These are phyloP conservation scores for Diaporthe aspalathi DNA, from an alignment of 2,329 filamentous ascomycete genomes.

Conservation along the genomic window DNA sequence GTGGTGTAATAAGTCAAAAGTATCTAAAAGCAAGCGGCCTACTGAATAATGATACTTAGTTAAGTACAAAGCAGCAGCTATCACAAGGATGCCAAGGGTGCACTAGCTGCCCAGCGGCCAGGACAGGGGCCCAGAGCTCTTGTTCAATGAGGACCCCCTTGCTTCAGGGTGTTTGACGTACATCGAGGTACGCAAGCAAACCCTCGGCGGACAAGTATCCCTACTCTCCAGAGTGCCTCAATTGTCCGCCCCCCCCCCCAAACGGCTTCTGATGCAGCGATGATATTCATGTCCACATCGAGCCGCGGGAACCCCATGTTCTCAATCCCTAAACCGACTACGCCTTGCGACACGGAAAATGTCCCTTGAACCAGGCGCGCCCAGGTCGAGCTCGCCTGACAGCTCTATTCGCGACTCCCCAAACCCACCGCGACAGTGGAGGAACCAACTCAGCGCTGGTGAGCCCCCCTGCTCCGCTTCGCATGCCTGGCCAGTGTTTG, in stretches of 20 bases:
- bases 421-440: conserved; percentile 77
- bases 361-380: conserved; percentile 71
- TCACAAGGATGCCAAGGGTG: conserved; percentile 4
- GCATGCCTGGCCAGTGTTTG: neutral
- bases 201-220: conserved; percentile 32
- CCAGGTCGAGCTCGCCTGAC: conserved; percentile 77
- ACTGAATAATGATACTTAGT: neutral
- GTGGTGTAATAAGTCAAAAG: neutral
- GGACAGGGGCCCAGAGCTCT: conserved; percentile 14
- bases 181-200: conserved; percentile 36
- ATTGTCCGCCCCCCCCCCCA: conserved; percentile 26
- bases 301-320: conserved; percentile 39
- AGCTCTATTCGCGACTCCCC: conserved; percentile 87
- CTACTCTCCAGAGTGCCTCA: conserved; percentile 26
- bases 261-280: conserved; percentile 31
- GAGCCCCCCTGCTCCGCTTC: conserved; percentile 50
- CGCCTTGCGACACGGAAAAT: conserved; percentile 53
- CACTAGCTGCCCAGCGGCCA: neutral
- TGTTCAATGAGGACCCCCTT: conserved; percentile 15
- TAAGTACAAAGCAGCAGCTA: neutral
- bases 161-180: conserved; percentile 34
- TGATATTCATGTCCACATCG: conserved; percentile 34
- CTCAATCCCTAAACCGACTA: conserved; percentile 33
- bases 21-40: no score
- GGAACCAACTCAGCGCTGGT: conserved; percentile 83